Evolutionary conservation across 768 basidiomycete species (phyloP).

Genomic region (Fomitopsis serialis): DNA sequence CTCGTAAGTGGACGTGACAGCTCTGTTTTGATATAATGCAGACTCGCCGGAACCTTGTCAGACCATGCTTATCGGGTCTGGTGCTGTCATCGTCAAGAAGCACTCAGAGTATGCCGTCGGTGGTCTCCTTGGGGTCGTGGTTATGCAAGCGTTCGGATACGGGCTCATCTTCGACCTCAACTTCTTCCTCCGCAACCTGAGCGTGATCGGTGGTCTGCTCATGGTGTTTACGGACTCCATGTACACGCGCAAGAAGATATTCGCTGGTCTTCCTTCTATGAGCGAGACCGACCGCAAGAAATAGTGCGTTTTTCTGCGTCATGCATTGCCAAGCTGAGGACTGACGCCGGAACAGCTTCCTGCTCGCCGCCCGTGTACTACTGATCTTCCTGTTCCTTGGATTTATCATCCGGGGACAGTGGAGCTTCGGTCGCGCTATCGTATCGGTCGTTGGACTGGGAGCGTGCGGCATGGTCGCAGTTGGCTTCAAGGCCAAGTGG

Average conservation of each 20-base stretch:
- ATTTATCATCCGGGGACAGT: slow-evolving; percentile 90
- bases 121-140: slow-evolving; percentile 85
- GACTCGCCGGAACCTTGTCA: slow-evolving; percentile 25
- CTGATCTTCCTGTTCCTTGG: slow-evolving; percentile 99
- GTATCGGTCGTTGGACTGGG: slow-evolving; percentile 87
- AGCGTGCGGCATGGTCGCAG: slow-evolving; percentile 93
- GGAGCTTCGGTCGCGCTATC: slow-evolving; percentile 81
- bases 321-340: not conserved
- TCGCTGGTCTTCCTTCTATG: slow-evolving; percentile 85
- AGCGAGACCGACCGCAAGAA: slow-evolving; percentile 96
- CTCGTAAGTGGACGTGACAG: slow-evolving; percentile 50
- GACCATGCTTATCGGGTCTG: slow-evolving; percentile 87
- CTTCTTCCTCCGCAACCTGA: slow-evolving; percentile 99
- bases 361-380: slow-evolving; percentile 92
- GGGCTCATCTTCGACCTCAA: slow-evolving; percentile 99
- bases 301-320: slow-evolving; percentile 53
- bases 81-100: slow-evolving; percentile 80
- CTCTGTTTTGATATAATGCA: not conserved
- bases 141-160: slow-evolving; percentile 96
- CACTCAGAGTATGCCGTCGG: slow-evolving; percentile 86
- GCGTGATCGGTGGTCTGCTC: slow-evolving; percentile 95
- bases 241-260: slow-evolving; percentile 78
- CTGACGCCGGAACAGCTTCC: slow-evolving; percentile 57
- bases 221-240: slow-evolving; percentile 99
- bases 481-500: slow-evolving; percentile 99